Evolutionary conservation across 148 eudicot genomes (phyloP).

Genomic region (Silene uniflora): DNA sequence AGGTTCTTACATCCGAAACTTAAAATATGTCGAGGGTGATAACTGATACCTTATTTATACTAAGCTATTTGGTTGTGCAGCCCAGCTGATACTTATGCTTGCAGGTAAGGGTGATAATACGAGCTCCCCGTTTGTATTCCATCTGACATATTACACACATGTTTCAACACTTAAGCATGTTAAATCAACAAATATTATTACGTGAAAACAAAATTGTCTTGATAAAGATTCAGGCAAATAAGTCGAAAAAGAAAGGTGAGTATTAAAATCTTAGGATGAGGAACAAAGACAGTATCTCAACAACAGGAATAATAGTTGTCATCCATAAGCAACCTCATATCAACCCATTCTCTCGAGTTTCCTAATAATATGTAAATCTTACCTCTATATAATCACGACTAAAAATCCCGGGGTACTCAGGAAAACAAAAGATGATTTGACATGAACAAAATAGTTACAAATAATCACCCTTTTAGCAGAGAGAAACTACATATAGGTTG

Average conservation of each 20-base stretch:
- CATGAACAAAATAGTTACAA: no score
- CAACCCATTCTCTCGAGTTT: no score
- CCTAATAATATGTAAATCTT: no score
- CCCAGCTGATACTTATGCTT: constrained; percentile 72
- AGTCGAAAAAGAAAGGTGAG: neutral
- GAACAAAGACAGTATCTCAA: neutral
- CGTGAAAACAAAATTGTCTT: no score
- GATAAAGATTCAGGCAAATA: neutral
- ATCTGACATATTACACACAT: constrained; percentile 96
- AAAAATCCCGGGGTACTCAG: no score
- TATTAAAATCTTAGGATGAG: neutral
- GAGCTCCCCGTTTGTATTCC: constrained; percentile 82
- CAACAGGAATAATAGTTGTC: neutral
- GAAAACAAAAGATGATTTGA: no score
- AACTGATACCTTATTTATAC: constrained; percentile 67
- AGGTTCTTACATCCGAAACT: neutral
- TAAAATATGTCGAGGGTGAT: neutral
- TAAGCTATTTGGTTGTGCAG: constrained; percentile 77
- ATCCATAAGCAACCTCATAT: no score
- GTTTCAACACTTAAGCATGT: constrained; percentile 13
- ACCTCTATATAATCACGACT: no score
- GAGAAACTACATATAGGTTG: no score
- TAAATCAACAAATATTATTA: neutral
- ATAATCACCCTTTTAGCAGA: no score
- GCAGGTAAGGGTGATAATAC: constrained; percentile 75